Base-by-base conservation (phyloP, 2,329 filamentous ascomycete species). In the Lecanicillium sp. region DNA sequence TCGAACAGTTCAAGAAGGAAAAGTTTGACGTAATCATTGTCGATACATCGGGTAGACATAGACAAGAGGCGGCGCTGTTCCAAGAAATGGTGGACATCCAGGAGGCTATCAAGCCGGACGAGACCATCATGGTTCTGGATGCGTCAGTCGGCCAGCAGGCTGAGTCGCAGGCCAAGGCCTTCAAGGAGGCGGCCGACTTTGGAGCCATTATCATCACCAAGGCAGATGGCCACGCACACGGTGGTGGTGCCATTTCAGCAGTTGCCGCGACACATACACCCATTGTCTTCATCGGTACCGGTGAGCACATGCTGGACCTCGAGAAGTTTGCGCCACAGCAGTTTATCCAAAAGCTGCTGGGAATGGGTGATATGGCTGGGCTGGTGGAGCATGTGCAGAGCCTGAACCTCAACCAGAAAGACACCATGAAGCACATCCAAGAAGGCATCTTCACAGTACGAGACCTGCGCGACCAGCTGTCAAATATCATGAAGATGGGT, bases 401-500 rank as follows among this genome's bases (percentile, higher is more conserved):
- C 22, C 75, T 98, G 37, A 96, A 94, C 59, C 77, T 96, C 36
- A 89, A 97, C 61, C 92, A 96, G 50, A 97, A 98, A 64, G 90
- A 97, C 54, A 97, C 92, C 4, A 96, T 98, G 74, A 98, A 98
- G 70, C 90, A 98, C 66, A 94, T 98, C 49, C 84, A 87, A 6
- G 90, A 96, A 55, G 92, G 92, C 40, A 89, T 96, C 46, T 98
- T 97, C 62, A 95, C 92, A 0, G 77, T 98, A 25, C 84, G 92
- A 40, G 92, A 98, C 59, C 74, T 98, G 49, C 80, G 92, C 15
- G 92, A 98, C 58, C 94, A 98, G 58, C 79, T 98, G 11, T 84
- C 84, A 42, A 97, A 97, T 55, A 96, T 98, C 56, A 96, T 97
- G 88, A 98, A 98, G 68, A 97, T 98, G 92, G 92, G 92, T 0